Percentiles rank a stretch among this genome's conserved stretches.
Conservation (phyloP, 2,329 filamentous ascomycete species). For the Aspergillus versicolor region DNA sequence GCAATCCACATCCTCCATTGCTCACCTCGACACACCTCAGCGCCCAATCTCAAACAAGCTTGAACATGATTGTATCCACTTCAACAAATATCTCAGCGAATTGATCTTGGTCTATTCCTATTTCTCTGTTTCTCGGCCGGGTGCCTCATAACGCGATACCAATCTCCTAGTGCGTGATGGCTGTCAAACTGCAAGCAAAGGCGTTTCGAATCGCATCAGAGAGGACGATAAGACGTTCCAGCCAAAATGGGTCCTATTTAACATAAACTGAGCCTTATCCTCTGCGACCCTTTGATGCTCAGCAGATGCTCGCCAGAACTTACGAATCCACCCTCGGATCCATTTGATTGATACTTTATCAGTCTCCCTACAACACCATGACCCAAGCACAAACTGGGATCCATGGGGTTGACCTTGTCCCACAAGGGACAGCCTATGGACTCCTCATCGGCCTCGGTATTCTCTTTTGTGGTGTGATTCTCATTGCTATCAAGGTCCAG, state of each 20-base stretch:
- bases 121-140: slow-evolving; percentile 10
- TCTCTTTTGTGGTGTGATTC: slow-evolving; percentile 49
- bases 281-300: neutral
- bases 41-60: slow-evolving; percentile 8
- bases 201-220: slow-evolving; percentile 1
- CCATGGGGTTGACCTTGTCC: slow-evolving; percentile 20
- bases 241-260: neutral
- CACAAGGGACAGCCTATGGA: slow-evolving; percentile 42
- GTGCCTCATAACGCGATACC: slow-evolving; percentile 14
- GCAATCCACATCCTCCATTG: slow-evolving; percentile 13
- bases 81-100: neutral
- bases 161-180: slow-evolving; percentile 10
- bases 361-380: neutral
- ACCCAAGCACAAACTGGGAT: neutral
- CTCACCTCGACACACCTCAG: slow-evolving; percentile 6
- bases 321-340: neutral
- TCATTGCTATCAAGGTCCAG: slow-evolving; percentile 49
- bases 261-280: slow-evolving; percentile 4
- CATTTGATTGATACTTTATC: neutral
- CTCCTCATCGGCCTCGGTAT: slow-evolving; percentile 51
- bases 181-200: neutral
- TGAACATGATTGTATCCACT: slow-evolving; percentile 4
- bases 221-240: neutral
- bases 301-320: neutral
- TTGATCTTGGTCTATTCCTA: neutral